Evolutionary conservation across 257 asterid species (phyloP).

Genomic region (Euphrasia confusa): DNA sequence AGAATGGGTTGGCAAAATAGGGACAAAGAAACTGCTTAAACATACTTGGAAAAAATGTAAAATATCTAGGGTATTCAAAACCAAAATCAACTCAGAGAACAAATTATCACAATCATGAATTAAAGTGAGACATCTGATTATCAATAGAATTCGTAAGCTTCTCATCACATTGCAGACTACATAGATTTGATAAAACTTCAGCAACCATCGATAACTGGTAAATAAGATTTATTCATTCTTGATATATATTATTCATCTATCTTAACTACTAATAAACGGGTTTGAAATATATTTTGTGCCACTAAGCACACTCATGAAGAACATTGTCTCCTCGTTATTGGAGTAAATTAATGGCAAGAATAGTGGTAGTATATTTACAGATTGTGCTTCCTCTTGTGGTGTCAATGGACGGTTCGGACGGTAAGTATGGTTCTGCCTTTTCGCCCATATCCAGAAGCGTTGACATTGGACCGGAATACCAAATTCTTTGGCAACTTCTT

Average conservation of each 20-base stretch:
- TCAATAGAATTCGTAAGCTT: background rate
- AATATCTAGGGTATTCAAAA: slow-evolving; percentile 1
- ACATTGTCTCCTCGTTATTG: slow-evolving; percentile 6
- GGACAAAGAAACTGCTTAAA: slow-evolving; percentile 5
- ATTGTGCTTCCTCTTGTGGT: slow-evolving; percentile 80
- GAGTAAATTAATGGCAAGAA: slow-evolving; percentile 4
- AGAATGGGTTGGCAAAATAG: slow-evolving; percentile 5
- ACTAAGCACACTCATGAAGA: slow-evolving; percentile 10
- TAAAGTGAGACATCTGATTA: slow-evolving; percentile 9
- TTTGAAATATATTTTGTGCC: background rate
- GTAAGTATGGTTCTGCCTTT: slow-evolving; percentile 92
- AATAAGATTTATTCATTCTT: background rate
- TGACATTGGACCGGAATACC: slow-evolving; percentile 82
- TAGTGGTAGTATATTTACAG: slow-evolving; percentile 36
- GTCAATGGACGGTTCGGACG: slow-evolving; percentile 95
- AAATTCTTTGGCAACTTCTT: slow-evolving; percentile 84
- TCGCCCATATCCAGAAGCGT: slow-evolving; percentile 98
- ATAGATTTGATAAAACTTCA: background rate
- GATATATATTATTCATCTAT: slow-evolving; percentile 3
- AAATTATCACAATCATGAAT: slow-evolving; percentile 6
- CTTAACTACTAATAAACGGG: background rate
- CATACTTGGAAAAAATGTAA: background rate
- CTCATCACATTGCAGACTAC: background rate
- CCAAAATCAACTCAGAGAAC: slow-evolving; percentile 8
- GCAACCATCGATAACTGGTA: slow-evolving; percentile 2